Base-by-base conservation (phyloP, 2,329 filamentous ascomycete genomes). In the Nectriaceae sp. region DNA sequence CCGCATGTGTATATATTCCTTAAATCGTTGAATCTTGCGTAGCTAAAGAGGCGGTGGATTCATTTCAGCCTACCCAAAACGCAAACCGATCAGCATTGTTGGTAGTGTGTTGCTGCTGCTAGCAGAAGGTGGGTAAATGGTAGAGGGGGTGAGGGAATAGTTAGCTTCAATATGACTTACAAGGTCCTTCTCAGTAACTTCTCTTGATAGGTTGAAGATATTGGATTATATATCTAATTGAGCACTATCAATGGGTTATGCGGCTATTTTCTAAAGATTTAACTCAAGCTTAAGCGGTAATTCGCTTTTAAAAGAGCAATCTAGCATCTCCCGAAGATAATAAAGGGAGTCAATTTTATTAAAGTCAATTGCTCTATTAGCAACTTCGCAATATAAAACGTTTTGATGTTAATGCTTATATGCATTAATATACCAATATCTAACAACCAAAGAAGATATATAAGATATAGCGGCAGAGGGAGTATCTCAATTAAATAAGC, bases 321-420 rank as follows among this genome's bases (percentile, higher is more conserved):
- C 26, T 20, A 29, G 21, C 21, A 40, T 40, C 38, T 40, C 5
- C 5, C 40, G 40, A 19, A 45, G 18, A 29, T 40, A 29, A 21
- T 15, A 11, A 29, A 45, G 21, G 33, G 40, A 45, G 11, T 45
- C 39, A 45, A 19, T 26, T 20, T 45, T 45, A 13, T 26, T 45
- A 45, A 26, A 38, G 19, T 45, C 36, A 16, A 24, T 8, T 26
- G 3, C 11, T n/a, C 11, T 45, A 41, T 46, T 41, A 46, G 8
- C 11, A 46, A 46, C n/a, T 16, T 46, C 35, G n/a, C 35, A 40
- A 41, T 46, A 46, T 5, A 46, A 15, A 20, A 46, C 33, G 16
- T 46, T 10, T 40, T 46, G 33, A 33, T 46, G n/a, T n/a, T 40
- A 46, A 31, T 26, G 6, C 19, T 46, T 46, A 46, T 20, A 40